Conservation (phyloP, 208 protist species). For the Acanthamoeba healyi region DNA sequence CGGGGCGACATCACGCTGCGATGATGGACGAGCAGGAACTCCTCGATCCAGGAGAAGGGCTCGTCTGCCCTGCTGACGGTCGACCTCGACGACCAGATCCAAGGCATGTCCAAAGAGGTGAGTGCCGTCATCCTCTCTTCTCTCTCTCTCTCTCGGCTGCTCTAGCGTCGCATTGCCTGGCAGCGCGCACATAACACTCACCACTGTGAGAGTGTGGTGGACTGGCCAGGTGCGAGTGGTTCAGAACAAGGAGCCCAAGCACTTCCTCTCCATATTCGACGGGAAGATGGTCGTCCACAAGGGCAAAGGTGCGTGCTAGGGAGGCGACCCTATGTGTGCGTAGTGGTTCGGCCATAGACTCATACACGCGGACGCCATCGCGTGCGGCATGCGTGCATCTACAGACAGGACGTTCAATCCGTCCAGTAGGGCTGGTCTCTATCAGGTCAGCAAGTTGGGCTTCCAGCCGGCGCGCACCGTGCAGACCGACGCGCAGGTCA, state of each 20-base stretch:
- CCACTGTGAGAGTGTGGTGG: too few relatives aligned
- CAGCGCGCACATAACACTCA: too few relatives aligned
- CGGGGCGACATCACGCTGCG: too few relatives aligned
- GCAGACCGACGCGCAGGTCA: not conserved
- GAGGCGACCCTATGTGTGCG: not conserved
- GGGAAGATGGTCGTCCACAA: conserved; percentile 50
- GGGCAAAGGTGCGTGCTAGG: not conserved
- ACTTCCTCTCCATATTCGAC: conserved; percentile 72
- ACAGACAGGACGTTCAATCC: not conserved
- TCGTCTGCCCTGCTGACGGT: conserved; percentile 44
- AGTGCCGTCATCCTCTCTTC: too few relatives aligned
- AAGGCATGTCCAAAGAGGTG: not conserved
- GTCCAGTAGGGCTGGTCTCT: conserved; percentile 68
- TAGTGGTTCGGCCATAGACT: not conserved
- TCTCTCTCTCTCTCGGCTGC: too few relatives aligned
- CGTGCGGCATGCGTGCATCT: too few relatives aligned
- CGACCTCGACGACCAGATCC: conserved; percentile 69
- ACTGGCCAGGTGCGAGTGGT: conserved; percentile 73
- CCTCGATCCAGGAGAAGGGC: conserved; percentile 60
- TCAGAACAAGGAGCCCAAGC: conserved; percentile 68
- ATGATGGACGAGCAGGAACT: not conserved
- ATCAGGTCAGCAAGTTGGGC: not conserved
- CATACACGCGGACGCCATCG: too few relatives aligned
- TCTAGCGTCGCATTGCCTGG: too few relatives aligned
- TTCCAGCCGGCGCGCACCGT: not conserved